Percentiles rank a stretch among this genome's conserved stretches.
These are phyloP conservation scores for Incumbomyces delicatus DNA, from an alignment of 2,329 filamentous ascomycete genomes.

Conservation along the genomic window DNA sequence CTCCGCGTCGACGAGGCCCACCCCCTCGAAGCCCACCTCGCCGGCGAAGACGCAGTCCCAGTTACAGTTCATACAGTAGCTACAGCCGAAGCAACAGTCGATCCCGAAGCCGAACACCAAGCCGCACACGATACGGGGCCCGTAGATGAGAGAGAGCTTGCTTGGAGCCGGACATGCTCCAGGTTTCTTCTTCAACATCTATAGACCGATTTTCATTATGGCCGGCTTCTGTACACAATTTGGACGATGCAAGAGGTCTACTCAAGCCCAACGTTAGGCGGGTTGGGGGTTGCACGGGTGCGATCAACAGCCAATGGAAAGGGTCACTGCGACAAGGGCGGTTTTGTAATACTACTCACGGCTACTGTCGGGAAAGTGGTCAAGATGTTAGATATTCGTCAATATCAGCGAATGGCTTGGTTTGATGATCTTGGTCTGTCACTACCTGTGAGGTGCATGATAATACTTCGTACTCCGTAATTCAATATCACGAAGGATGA, in stretches of 20 bases:
- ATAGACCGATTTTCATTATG: too few relatives aligned
- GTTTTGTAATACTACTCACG: background rate
- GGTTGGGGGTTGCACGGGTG: too few relatives aligned
- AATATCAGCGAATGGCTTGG: background rate
- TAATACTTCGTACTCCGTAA: too few relatives aligned
- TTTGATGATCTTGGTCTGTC: too few relatives aligned
- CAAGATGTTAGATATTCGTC: background rate
- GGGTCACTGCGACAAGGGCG: too few relatives aligned
- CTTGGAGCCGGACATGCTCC: background rate
- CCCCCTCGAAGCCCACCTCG: conserved; percentile 28
- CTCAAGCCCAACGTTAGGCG: too few relatives aligned
- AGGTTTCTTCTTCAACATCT: too few relatives aligned
- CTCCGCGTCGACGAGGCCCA: conserved; percentile 29
- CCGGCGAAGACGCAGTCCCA: conserved; percentile 47
- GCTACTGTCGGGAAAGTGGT: background rate
- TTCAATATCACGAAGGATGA: too few relatives aligned
- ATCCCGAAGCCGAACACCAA: conserved; percentile 40
- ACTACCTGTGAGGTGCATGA: too few relatives aligned
- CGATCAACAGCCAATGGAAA: too few relatives aligned
- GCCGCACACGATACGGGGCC: conserved; percentile 36
- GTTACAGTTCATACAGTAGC: conserved; percentile 54
- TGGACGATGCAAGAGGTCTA: too few relatives aligned
- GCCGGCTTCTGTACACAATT: too few relatives aligned
- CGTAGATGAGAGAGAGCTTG: conserved; percentile 16
- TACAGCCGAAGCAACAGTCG: conserved; percentile 41